Evolutionary conservation across 345 rosid species (phyloP).

Genomic region (Acer campestre): DNA sequence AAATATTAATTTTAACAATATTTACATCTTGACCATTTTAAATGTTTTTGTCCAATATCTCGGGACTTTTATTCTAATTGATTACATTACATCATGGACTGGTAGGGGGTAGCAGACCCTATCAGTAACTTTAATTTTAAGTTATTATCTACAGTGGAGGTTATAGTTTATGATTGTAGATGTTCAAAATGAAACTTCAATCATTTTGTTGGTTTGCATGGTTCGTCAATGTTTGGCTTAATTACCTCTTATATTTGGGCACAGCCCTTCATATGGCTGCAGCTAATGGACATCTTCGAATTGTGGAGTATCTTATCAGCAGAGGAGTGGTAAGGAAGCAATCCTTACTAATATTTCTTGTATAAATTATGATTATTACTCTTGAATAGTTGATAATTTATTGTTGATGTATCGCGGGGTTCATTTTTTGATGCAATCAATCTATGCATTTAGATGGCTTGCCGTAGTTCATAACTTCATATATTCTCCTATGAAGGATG

Average conservation of each 20-base stretch:
- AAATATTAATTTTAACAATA: no score
- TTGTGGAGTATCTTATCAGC: slow-evolving; percentile 75
- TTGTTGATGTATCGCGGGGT: not conserved
- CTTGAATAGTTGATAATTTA: not conserved
- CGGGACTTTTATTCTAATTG: not conserved
- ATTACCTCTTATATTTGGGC: slow-evolving; percentile 14
- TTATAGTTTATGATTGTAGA: not conserved
- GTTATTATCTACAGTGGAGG: not conserved
- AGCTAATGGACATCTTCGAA: slow-evolving; percentile 73
- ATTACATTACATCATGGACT: not conserved
- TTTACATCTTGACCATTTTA: no score
- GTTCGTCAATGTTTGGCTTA: slow-evolving; percentile 2
- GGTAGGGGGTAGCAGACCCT: not conserved
- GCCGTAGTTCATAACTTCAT: no score
- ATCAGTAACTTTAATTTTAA: not conserved
- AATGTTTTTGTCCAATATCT: not conserved
- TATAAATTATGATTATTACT: not conserved
- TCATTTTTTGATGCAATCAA: not conserved
- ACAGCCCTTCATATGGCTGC: slow-evolving; percentile 97
- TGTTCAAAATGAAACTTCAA: not conserved
- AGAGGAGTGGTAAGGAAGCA: slow-evolving; percentile 62
- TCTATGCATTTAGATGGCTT: not conserved
- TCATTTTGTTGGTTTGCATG: not conserved
- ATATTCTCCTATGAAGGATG: not conserved
- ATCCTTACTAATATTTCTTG: not conserved